Evolutionary conservation across 805 yeast species (phyloP).

Genomic region (Ogataea populi-albae): DNA sequence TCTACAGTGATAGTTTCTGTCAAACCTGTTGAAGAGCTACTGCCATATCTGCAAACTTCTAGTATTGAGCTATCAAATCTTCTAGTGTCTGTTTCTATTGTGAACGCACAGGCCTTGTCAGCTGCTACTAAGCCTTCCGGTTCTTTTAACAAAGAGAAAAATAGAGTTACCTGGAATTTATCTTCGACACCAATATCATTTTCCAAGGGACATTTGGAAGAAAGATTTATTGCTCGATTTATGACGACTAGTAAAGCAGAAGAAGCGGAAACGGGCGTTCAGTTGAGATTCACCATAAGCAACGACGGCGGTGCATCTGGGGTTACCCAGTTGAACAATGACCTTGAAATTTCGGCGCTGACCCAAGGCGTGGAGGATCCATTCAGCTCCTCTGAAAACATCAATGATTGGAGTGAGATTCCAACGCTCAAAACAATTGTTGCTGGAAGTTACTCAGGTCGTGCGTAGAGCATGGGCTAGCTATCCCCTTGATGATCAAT

Average conservation of each 20-base stretch:
- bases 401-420: conserved; percentile 33
- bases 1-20: conserved; percentile 80
- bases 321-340: conserved; percentile 40
- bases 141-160: conserved; percentile 80
- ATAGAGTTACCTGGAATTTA: conserved; percentile 84
- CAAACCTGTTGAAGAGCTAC: conserved; percentile 49
- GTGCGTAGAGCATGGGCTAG: too few species aligned
- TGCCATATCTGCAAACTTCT: conserved; percentile 33
- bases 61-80: conserved; percentile 53
- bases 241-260: conserved; percentile 66
- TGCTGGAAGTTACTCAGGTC: conserved; percentile 50
- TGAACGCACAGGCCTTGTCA: conserved; percentile 59
- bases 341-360: conserved; percentile 32
- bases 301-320: conserved; percentile 42
- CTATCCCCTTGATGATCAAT: too few species aligned
- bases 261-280: conserved; percentile 76
- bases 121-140: conserved; percentile 94
- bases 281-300: conserved; percentile 56
- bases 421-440: conserved; percentile 46
- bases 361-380: conserved; percentile 33
- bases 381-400: conserved; percentile 28
- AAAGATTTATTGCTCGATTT: conserved; percentile 81
- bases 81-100: conserved; percentile 57
- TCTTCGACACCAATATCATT: conserved; percentile 37
- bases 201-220: conserved; percentile 40